Conservation (phyloP, 179 eudicot species). For the Patellifolia procumbens region DNA sequence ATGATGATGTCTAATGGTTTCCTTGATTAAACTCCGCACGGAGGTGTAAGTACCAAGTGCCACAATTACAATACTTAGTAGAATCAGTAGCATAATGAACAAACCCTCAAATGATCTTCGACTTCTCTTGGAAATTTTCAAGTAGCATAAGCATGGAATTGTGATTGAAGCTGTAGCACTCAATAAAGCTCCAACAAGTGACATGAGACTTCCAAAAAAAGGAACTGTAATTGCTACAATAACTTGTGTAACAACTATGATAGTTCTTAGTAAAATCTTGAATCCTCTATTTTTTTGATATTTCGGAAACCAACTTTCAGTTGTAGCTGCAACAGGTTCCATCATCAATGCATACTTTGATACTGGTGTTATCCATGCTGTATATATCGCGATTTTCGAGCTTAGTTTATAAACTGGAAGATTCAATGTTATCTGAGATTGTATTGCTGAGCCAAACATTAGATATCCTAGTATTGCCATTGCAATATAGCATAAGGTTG, state of each 20-base stretch:
- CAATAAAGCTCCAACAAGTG: constrained; percentile 29
- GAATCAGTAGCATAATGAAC: constrained; percentile 10
- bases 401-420: constrained; percentile 55
- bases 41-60: constrained; percentile 34
- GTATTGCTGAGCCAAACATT: constrained; percentile 68
- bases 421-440: constrained; percentile 70
- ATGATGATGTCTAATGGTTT: constrained; percentile 7
- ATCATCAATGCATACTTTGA: constrained; percentile 30
- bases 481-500: constrained; percentile 59
- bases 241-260: constrained; percentile 28
- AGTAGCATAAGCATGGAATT: constrained; percentile 32
- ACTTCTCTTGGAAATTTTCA: constrained; percentile 25
- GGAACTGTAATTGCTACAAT: constrained; percentile 24
- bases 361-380: constrained; percentile 37
- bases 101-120: constrained; percentile 16
- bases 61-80: constrained; percentile 22
- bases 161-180: constrained; percentile 33
- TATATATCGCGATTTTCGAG: constrained; percentile 73
- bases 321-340: constrained; percentile 31
- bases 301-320: constrained; percentile 36
- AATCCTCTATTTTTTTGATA: constrained; percentile 22
- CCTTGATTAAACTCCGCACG: constrained; percentile 22
- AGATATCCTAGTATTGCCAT: constrained; percentile 75
- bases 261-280: constrained; percentile 24
- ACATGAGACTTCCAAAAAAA: constrained; percentile 35